Conservation (phyloP, 352 stramenopile genomes). For the Pythium vanterpoolii region DNA sequence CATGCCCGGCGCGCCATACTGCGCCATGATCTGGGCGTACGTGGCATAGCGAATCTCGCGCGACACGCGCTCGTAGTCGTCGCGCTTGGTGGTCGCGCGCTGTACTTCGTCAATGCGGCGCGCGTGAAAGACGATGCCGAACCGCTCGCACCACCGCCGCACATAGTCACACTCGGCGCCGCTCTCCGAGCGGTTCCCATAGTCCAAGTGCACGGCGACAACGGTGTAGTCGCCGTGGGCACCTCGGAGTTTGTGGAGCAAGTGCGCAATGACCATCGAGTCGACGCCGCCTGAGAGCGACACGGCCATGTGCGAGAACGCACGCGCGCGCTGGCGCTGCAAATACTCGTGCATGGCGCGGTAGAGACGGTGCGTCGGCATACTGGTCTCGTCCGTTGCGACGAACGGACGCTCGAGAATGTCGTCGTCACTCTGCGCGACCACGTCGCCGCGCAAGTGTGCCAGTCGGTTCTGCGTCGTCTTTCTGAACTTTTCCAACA, state of each 20-base stretch:
- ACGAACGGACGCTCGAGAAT: conserved; percentile 69
- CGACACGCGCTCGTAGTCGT: conserved; percentile 95
- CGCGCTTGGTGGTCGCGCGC: conserved; percentile 87
- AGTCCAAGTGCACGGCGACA: conserved; percentile 96
- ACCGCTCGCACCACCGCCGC: conserved; percentile 79
- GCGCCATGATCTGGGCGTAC: conserved; percentile 86
- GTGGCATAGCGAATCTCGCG: conserved; percentile 92
- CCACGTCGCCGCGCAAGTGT: conserved; percentile 38
- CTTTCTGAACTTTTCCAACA: conserved; percentile 80
- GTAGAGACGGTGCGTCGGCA: conserved; percentile 68
- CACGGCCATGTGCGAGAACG: conserved; percentile 67
- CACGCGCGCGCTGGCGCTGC: conserved; percentile 33
- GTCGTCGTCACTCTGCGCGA: conserved; percentile 39
- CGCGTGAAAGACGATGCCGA: conserved; percentile 78
- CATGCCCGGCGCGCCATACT: conserved; percentile 83
- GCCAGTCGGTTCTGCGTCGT: conserved; percentile 74
- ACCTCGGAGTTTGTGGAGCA: conserved; percentile 84
- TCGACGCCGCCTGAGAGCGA: conserved; percentile 96
- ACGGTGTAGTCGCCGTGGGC: conserved; percentile 61
- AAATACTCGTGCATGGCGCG: conserved; percentile 72
- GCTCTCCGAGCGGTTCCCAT: conserved; percentile 94
- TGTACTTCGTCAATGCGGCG: conserved; percentile 92
- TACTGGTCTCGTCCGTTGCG: conserved; percentile 63
- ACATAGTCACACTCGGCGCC: conserved; percentile 92
- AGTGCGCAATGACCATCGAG: conserved; percentile 96